Evolutionary conservation across 2,329 filamentous ascomycete species (phyloP).

Genomic region (Pyrenochaeta sp.): DNA sequence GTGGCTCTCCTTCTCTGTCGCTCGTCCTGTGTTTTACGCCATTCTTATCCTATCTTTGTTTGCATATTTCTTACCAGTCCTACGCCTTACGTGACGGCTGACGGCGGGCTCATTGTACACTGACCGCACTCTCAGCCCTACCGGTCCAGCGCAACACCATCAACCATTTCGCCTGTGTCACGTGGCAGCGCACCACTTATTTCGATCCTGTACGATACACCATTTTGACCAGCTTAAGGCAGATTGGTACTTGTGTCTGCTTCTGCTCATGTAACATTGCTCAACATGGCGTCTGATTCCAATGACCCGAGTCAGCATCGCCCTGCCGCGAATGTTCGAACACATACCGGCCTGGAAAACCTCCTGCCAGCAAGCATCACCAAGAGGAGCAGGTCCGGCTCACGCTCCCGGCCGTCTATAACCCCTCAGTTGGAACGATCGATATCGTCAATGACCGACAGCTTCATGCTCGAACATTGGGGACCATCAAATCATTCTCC

Average conservation of each 20-base stretch:
- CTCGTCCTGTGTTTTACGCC: conserved; percentile 3
- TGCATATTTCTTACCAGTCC: conserved; percentile 6
- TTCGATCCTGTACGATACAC: not conserved
- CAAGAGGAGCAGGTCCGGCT: conserved; percentile 30
- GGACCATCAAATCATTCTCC: conserved; percentile 24
- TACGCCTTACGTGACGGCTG: conserved; percentile 25
- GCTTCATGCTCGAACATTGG: conserved; percentile 44
- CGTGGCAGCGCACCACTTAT: conserved; percentile 31
- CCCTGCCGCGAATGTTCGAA: conserved; percentile 25
- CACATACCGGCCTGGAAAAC: conserved; percentile 38
- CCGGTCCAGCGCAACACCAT: conserved; percentile 17
- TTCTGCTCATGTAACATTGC: conserved; percentile 22
- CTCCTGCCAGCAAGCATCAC: conserved; percentile 37
- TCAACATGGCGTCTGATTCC: conserved; percentile 29
- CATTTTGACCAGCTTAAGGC: not conserved
- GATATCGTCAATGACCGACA: conserved; percentile 46
- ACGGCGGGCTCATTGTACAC: conserved; percentile 26
- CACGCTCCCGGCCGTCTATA: conserved; percentile 24
- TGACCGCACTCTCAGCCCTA: conserved; percentile 17
- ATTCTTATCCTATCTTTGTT: conserved; percentile 14
- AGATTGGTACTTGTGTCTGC: conserved; percentile 4
- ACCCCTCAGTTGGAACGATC: conserved; percentile 42
- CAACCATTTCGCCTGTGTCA: conserved; percentile 16
- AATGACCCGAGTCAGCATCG: conserved; percentile 24
- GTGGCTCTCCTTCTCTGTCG: conserved; percentile 5